Conservation (phyloP, 306 rosid species). For the Prunus dulcis region DNA sequence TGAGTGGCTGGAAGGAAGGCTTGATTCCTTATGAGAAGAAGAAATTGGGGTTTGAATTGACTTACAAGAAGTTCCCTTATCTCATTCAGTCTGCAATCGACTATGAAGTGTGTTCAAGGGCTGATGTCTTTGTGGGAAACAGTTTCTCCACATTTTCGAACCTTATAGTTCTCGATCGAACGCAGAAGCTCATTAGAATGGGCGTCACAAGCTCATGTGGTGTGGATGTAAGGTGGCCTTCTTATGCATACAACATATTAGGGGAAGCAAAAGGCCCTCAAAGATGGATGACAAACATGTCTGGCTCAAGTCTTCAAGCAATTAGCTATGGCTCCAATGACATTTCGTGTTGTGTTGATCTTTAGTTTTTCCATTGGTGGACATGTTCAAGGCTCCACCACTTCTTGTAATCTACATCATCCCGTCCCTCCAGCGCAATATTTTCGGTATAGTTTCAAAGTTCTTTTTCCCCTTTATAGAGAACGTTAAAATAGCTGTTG, state of each 20-base stretch:
- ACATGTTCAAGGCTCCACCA: slow-evolving; percentile 3
- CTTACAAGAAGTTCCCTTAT: slow-evolving; percentile 71
- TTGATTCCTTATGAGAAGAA: slow-evolving; percentile 75
- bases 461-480: background rate
- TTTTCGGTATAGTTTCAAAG: slow-evolving; percentile 4
- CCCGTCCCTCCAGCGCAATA: background rate
- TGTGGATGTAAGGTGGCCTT: slow-evolving; percentile 64
- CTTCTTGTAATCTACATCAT: background rate
- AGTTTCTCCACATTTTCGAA: slow-evolving; percentile 94
- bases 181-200: slow-evolving; percentile 57
- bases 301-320: slow-evolving; percentile 62
- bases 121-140: slow-evolving; percentile 85
- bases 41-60: slow-evolving; percentile 59
- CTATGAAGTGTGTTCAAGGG: slow-evolving; percentile 78
- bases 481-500: background rate
- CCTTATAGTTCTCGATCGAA: slow-evolving; percentile 79
- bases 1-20: slow-evolving; percentile 66
- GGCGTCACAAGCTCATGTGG: slow-evolving; percentile 42
- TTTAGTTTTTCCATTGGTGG: background rate
- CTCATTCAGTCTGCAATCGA: slow-evolving; percentile 87
- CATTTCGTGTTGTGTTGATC: slow-evolving; percentile 44
- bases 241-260: slow-evolving; percentile 70
- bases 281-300: slow-evolving; percentile 72
- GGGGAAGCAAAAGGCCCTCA: slow-evolving; percentile 63
- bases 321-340: slow-evolving; percentile 77